Base-by-base conservation (phyloP, 352 stramenopile genomes). In the Pythium brassicae region DNA sequence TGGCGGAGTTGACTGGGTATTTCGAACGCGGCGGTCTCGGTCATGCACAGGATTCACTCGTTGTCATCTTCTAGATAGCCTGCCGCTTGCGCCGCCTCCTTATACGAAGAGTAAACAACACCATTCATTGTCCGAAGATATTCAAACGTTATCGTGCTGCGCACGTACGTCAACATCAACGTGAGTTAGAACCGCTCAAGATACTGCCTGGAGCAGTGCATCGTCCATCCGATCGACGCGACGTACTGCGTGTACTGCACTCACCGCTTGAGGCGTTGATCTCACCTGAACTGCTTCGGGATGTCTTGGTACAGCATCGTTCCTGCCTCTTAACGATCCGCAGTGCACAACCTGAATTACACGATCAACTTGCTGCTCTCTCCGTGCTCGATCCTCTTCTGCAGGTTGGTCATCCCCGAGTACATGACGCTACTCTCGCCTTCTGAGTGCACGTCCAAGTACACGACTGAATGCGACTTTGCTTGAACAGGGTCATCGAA, bases 1-100 rank as follows among this genome's bases (percentile, higher is more conserved):
- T 72, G 46, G n/a, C 64, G 62, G 11, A 77, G 53, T 25, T 72
- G 65, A n/a, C n/a, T 62, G 0, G 63, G 58, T 53, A 69, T 71
- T 29, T 61, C 29, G n/a, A 57, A 66, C 0, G 25, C 1, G 1
- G 61, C 0, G 0, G 47, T 57, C 49, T 72, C 56, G 8, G 25
- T 7, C 32, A 80, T 22, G 20, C 62, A 69, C 1, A 59, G 7
- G 8, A 58, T 25, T 46, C 54, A 71, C 29, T 72, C 52, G 17
- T 27, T 50, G 37, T 68, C 64, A 20, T 68, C 50, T 1, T 68
- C 56, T 3, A 71, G 51, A 40, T 59, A 71, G 0, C 65, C 67
- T 14, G 49, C 44, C 5, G 32, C 32, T 11, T 37, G 32, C 32
- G 32, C 2, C 8, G 32, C 32, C 2, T 37, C 32, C 32, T 37